Evolutionary conservation across 2,329 filamentous ascomycete species (phyloP), one percentile per base, ranked within the genome.

Genomic region (Colletotrichum orbiculare): DNA sequence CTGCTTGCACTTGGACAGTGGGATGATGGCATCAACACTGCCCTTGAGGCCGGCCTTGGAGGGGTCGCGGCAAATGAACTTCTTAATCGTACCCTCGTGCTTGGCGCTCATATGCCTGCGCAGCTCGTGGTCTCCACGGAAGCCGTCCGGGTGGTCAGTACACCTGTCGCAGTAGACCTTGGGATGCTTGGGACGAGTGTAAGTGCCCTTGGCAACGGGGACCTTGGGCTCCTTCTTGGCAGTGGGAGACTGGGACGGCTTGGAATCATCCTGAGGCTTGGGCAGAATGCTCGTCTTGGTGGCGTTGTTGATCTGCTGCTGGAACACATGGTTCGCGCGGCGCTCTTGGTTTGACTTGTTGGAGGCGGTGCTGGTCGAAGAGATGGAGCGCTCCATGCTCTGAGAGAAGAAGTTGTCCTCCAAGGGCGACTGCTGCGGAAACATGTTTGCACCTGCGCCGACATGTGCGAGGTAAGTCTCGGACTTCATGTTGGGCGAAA

Each of bases 61-160:
- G 1, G 88, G 87, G 68, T 89, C 85, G 38, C 85, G 78, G 70
- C 87, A 89, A 34, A 88, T 78, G 71, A 79, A 90, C 70, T 87
- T 88, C 74, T 81, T 86, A 54, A 87, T 82, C 4, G 77, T 69
- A 10, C 67, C 70, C 63, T 81, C 80, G 75, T 98, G 95, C 69
- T 92, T 87, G 39, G 83, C 80, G 46, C 86, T 85, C 57, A 84
- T 84, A 70, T 93, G 91, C 15, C 91, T 85, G 47, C 88, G 85
- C 34, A 93, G 85, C 75, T 97, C 94, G 74, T 97, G 94, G 33
- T 94, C 91, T 58, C 94, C 94, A 39, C 94, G 89, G 77, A 97
- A 97, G 48, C 92, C 93, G 15, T 91, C 86, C 0, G 89, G 90
- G 56, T 92, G 86, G 60, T 92, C 89, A 55, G 85, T 84, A 79